phyloP scores from a whole-genome alignment of 2,329 filamentous ascomycete species.

The Monosporascus sp. region DNA sequence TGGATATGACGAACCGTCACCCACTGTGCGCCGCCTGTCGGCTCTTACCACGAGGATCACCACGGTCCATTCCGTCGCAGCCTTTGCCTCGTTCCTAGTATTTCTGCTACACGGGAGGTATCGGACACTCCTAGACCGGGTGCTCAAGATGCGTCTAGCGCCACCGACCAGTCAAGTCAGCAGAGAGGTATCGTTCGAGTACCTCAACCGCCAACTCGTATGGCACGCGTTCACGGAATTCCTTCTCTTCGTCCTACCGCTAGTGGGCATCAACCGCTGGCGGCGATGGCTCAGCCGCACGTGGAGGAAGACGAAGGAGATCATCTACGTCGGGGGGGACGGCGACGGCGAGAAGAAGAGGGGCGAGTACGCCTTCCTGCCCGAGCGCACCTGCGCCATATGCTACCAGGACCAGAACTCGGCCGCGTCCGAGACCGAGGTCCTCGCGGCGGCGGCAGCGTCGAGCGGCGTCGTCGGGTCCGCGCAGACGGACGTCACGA shows the following conservation, averaged over 20 bases:
- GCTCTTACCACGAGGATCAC: constrained; percentile 64
- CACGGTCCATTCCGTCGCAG: constrained; percentile 74
- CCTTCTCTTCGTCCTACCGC: constrained; percentile 89
- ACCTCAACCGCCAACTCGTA: constrained; percentile 92
- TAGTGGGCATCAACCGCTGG: constrained; percentile 95
- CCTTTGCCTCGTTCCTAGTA: constrained; percentile 79
- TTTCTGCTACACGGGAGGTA: constrained; percentile 91
- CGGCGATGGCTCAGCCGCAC: constrained; percentile 78
- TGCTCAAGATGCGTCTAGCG: constrained; percentile 78
- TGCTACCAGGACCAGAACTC: constrained; percentile 94
- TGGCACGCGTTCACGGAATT: constrained; percentile 99
- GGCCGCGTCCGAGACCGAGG: constrained; percentile 67
- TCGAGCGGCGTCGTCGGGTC: constrained; percentile 79
- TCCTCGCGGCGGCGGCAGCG: constrained; percentile 65
- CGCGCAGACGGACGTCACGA: constrained; percentile 88
- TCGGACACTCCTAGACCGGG: constrained; percentile 80
- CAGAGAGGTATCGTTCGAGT: constrained; percentile 94
- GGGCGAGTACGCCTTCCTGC: constrained; percentile 79
- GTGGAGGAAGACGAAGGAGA: constrained; percentile 75
- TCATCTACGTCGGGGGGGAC: constrained; percentile 47
- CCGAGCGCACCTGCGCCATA: constrained; percentile 91
- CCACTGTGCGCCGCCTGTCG: constrained; percentile 52
- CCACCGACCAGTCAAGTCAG: constrained; percentile 81
- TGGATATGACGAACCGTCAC: constrained; percentile 61
- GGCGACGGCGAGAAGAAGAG: constrained; percentile 49